Evolutionary conservation across 768 basidiomycete genomes (phyloP), one percentile per base, ranked within the genome.

Genomic region (Suillus occidentalis): DNA sequence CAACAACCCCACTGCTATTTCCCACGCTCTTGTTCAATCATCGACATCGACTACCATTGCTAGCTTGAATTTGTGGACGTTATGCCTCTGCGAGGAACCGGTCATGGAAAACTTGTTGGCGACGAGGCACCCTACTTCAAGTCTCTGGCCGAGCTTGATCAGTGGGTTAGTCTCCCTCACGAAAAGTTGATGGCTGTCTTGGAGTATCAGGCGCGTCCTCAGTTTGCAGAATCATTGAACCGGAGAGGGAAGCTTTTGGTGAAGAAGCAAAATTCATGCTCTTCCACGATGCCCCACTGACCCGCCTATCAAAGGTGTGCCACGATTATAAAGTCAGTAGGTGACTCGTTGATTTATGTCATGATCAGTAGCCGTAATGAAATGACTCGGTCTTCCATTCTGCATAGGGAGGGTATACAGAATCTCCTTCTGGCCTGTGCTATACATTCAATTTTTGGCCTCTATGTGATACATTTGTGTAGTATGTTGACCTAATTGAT

Each of bases 371-470:
- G 25, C 71, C 70, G 67, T 71, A 72, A 62, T 70, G 67, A 63
- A 67, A 67, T 57, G 68, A 71, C 62, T 70, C 63, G 53, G 53
- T 55, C 53, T 55, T 55, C 53, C 53, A 66, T 69, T 68, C 31
- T 62, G 28, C 22, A 47, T 65, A 92, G 92, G 92, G 91, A 52
- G 92, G 92, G 31, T 94, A 94, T 73, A 84, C 78, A 6, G 92
- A 94, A 70, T 81, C 75, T 37, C 87, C 87, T 0, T 84, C 82
- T 14, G 79, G 81, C 18, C 74, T 87, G 2, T 84, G 85, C 3
- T 94, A 94, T 71, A 91, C 91, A 2, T 94, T 92, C 77, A 90
- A 92, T 66, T 92, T 89, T 72, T 94, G 91, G 91, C 77, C 83
- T 3, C 72, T 80, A 25, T 87, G 85, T 65, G 87, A 92, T 66